Percentiles rank a stretch among this genome's conserved stretches.
phyloP scores from a whole-genome alignment of 2,329 filamentous ascomycete genomes.

The Aspergillus clavatus region DNA sequence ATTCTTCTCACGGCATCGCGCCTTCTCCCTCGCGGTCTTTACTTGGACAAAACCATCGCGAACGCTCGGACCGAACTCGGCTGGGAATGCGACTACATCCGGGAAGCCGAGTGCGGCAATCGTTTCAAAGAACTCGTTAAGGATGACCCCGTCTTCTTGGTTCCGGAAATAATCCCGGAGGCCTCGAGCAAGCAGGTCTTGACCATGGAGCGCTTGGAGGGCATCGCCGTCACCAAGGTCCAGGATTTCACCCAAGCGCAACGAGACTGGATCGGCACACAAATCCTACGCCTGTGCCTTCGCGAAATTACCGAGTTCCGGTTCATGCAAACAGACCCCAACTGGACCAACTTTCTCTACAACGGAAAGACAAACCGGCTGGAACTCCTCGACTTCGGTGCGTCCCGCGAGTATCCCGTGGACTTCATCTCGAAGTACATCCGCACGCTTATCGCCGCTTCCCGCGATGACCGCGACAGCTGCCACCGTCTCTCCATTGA shows the following conservation, averaged over 20 bases:
- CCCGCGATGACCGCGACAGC: conserved; percentile 59
- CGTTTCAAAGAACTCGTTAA: conserved; percentile 73
- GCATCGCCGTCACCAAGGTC: conserved; percentile 78
- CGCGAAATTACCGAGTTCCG: conserved; percentile 90
- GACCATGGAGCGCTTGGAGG: conserved; percentile 88
- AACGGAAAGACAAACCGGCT: conserved; percentile 67
- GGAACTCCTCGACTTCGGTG: conserved; percentile 93
- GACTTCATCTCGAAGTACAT: conserved; percentile 78
- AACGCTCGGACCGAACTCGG: conserved; percentile 87
- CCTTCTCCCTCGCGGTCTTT: conserved; percentile 84
- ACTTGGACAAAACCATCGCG: conserved; percentile 93
- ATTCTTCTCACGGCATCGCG: conserved; percentile 86
- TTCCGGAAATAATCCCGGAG: conserved; percentile 71
- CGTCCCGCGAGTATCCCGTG: conserved; percentile 76
- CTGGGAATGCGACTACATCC: conserved; percentile 94
- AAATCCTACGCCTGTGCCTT: conserved; percentile 85
- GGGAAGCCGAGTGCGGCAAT: conserved; percentile 75
- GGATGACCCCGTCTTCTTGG: conserved; percentile 72
- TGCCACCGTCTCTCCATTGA: conserved; percentile 66
- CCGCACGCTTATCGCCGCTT: conserved; percentile 72
- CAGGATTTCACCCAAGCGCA: conserved; percentile 72
- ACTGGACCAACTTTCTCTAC: conserved; percentile 99
- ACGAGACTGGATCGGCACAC: conserved; percentile 91
- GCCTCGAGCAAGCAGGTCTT: conserved; percentile 82
- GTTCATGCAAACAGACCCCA: conserved; percentile 99